Evolutionary conservation across 352 stramenopile species (phyloP), one percentile per base, ranked within the genome.

Genomic region (Globisporangium mamillatum): DNA sequence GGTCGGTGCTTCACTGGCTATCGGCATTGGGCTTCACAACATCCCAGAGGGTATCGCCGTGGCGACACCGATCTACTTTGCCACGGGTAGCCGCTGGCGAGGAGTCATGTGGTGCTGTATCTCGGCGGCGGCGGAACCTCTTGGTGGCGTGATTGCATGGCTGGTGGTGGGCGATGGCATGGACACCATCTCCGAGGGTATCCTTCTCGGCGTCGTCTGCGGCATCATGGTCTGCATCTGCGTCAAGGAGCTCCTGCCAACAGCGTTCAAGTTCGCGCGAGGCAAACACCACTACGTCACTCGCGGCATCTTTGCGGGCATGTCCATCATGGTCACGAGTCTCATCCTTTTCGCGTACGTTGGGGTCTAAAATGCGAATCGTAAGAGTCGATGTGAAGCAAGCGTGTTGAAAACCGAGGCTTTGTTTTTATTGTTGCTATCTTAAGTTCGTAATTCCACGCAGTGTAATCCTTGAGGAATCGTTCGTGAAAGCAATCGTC

Each of bases 21-120:
- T 99, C 48, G 96, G 91, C 27, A 99, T 99, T 66, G 94, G 88
- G 4, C 89, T 99, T 25, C 96, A 99, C 79, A 99, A 99, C 70
- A 97, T 99, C 64, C 96, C 97, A 3, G 97, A 99, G 65, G 97
- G 97, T 0, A 78, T 99, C 36, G 98, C 93, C 57, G 91, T 99
- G 16, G 92, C 95, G 20, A 86, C 98, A 6, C 96, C 97, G 3
- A 97, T 99, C 38, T 99, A 98, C 75, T 99, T 98, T 67, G 94
- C 96, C 7, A 99, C 97, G 4, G 94, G 94, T 6, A 97, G 90
- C 64, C 86, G 94, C 20, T 91, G 84, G 73, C 97, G 96, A 56
- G 97, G 92, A 4, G 98, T 99, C 73, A 83, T 95, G 71, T 98
- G 94, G 94, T 97, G 92, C 32, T 81, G 75, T 18, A 79, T 95